Evolutionary conservation across 2,329 filamentous ascomycete species (phyloP).

Genomic region (Penicillium olsonii): DNA sequence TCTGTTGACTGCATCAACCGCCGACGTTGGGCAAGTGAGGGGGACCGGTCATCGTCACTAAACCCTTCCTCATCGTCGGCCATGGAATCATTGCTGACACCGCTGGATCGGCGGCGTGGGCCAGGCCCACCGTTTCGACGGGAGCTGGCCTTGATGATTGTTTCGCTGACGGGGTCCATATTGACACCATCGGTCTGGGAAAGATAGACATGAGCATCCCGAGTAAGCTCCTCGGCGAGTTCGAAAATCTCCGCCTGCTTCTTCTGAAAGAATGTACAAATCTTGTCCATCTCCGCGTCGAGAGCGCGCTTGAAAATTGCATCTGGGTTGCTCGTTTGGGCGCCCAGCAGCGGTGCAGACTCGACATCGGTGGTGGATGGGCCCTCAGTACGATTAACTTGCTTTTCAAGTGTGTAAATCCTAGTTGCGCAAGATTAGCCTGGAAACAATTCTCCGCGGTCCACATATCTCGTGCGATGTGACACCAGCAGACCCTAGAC

Average conservation of each 20-base stretch:
- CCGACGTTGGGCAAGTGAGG: constrained; percentile 11
- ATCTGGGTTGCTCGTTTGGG: constrained; percentile 68
- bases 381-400: constrained; percentile 62
- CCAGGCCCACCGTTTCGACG: background rate
- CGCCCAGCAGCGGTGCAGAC: constrained; percentile 75
- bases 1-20: constrained; percentile 26
- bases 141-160: constrained; percentile 42
- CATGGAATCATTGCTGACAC: constrained; percentile 43
- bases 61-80: constrained; percentile 55
- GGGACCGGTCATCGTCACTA: constrained; percentile 61
- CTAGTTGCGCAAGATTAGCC: constrained; percentile 48
- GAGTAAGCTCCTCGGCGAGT: constrained; percentile 75
- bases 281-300: constrained; percentile 89
- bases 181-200: constrained; percentile 53
- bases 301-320: constrained; percentile 77
- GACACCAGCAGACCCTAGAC: constrained; percentile 12
- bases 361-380: constrained; percentile 69
- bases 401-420: constrained; percentile 93
- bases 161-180: constrained; percentile 45
- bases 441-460: constrained; percentile 4
- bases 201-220: constrained; percentile 71
- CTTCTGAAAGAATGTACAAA: constrained; percentile 82
- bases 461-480: constrained; percentile 22
- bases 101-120: constrained; percentile 48
- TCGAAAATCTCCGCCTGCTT: constrained; percentile 87